Base-by-base conservation (phyloP, 106 monocot genomes). In the Dendrobium nobile region DNA sequence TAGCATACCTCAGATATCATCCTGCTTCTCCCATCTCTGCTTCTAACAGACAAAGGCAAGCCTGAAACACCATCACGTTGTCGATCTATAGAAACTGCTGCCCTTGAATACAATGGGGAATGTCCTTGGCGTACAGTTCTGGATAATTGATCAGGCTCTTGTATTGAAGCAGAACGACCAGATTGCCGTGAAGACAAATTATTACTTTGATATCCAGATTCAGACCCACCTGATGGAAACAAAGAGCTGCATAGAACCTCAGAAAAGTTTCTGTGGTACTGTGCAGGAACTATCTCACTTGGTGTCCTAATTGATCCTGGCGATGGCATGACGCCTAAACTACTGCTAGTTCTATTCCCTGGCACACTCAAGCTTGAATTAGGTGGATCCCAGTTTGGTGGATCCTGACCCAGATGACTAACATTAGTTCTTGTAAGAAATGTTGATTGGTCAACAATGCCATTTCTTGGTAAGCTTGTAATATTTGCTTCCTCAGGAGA, bases 11-110 rank as follows among this genome's bases (percentile, higher is more conserved):
- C 90, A 19, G 84, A 91, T 84, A 88, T 72, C 80, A 88, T 86
- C 79, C 96, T 89, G 78, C 72, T 88, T 85, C 88, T 86, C 67
- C 85, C 89, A 82, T 91, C 95, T 83, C 84, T 84, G 68, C 81
- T 87, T 59, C 96, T 80, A 48, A 80, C 26, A 43, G 93, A 75
- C 13, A 90, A 72, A n/a, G 93, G 86, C 11, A 76, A 26, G 26
- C 76, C 48, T 27, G 76, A 76, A 75, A 83, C 81, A 77, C 91
- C 85, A 75, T 89, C 91, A 79, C 77, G 79, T 48, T 84, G 86
- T 24, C 89, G 85, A 45, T 88, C 91, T 22, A 82, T 72, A 47
- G 84, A n/a, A 77, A 79, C 65, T 51, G 84, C 78, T 37, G 91
- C 78, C 84, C 93, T 91, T 67, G 83, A 44, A 8, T 81, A 59